Conservation (phyloP, 257 asterid species). For the Misopates orontium region DNA sequence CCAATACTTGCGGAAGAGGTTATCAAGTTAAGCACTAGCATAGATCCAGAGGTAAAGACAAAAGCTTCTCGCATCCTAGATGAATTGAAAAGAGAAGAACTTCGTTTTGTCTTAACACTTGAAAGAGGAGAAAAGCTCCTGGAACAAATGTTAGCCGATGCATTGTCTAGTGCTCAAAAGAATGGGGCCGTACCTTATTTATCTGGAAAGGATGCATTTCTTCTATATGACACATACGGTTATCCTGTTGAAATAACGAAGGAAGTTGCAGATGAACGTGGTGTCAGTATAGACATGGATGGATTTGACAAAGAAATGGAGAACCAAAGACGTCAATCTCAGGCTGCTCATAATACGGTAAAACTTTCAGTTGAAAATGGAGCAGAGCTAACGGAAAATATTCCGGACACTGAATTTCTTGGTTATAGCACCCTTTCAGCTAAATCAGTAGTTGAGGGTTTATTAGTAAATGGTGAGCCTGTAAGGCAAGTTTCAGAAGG, state of each 20-base stretch:
- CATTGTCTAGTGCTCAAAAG: slow-evolving; percentile 44
- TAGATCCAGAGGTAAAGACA: slow-evolving; percentile 68
- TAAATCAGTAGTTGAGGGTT: slow-evolving; percentile 75
- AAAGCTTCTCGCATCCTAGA: slow-evolving; percentile 65
- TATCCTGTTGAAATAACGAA: slow-evolving; percentile 91
- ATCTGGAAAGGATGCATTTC: slow-evolving; percentile 82
- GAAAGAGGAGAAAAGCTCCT: slow-evolving; percentile 97
- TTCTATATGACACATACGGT: slow-evolving; percentile 87
- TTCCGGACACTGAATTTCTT: slow-evolving; percentile 79
- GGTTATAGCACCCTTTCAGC: slow-evolving; percentile 69
- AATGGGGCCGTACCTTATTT: slow-evolving; percentile 58
- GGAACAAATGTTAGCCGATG: slow-evolving; percentile 65
- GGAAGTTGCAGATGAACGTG: slow-evolving; percentile 86
- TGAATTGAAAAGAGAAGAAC: slow-evolving; percentile 81
- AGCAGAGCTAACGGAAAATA: slow-evolving; percentile 56
- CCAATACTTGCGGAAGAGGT: slow-evolving; percentile 80
- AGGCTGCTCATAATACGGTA: slow-evolving; percentile 90
- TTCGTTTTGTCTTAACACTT: slow-evolving; percentile 78
- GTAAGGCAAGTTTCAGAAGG: slow-evolving; percentile 75
- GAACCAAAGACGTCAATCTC: slow-evolving; percentile 89
- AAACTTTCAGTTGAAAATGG: slow-evolving; percentile 79
- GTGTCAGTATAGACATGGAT: slow-evolving; percentile 73
- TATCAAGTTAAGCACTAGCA: slow-evolving; percentile 59
- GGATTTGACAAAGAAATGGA: slow-evolving; percentile 79
- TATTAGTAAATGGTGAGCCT: slow-evolving; percentile 70